A percentile compares a stretch with the other conserved stretches of the same genome.
These are phyloP conservation scores for Cladophialophora bantiana DNA, from an alignment of 2,329 filamentous ascomycete genomes.

Conservation along the genomic window DNA sequence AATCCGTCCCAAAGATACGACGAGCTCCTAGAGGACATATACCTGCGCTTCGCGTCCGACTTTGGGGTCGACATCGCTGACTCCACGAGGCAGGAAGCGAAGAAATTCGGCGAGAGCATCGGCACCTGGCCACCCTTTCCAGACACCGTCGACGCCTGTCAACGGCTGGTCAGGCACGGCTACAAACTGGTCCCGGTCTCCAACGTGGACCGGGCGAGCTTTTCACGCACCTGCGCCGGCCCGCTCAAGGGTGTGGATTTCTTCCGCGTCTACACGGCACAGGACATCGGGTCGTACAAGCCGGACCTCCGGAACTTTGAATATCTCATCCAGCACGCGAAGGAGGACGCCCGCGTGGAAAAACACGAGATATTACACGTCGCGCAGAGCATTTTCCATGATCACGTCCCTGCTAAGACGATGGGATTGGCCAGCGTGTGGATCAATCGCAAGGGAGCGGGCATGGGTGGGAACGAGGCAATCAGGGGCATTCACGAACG, in stretches of 20 bases:
- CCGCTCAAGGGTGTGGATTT: slow-evolving; percentile 63
- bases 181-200: slow-evolving; percentile 65
- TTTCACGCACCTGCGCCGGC: slow-evolving; percentile 54
- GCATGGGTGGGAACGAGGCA: slow-evolving; percentile 26
- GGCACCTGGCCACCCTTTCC: slow-evolving; percentile 63
- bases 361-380: slow-evolving; percentile 69
- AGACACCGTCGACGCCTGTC: slow-evolving; percentile 63
- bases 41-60: slow-evolving; percentile 20
- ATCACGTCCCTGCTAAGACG: slow-evolving; percentile 70
- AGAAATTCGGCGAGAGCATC: slow-evolving; percentile 57
- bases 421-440: slow-evolving; percentile 68
- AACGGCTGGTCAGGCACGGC: slow-evolving; percentile 52
- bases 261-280: slow-evolving; percentile 71
- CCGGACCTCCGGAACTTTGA: slow-evolving; percentile 70
- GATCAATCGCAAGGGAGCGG: slow-evolving; percentile 62
- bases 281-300: slow-evolving; percentile 76
- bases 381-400: slow-evolving; percentile 70
- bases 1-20: slow-evolving; percentile 67
- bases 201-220: slow-evolving; percentile 64
- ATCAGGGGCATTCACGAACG: slow-evolving; percentile 45
- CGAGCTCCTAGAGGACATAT: slow-evolving; percentile 56
- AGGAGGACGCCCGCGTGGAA: slow-evolving; percentile 62
- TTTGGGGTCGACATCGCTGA: slow-evolving; percentile 19
- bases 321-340: slow-evolving; percentile 65
- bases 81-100: slow-evolving; percentile 45